Conservation (phyloP, 2,329 filamentous ascomycete species). For the Tolypocladium cylindrosporum region DNA sequence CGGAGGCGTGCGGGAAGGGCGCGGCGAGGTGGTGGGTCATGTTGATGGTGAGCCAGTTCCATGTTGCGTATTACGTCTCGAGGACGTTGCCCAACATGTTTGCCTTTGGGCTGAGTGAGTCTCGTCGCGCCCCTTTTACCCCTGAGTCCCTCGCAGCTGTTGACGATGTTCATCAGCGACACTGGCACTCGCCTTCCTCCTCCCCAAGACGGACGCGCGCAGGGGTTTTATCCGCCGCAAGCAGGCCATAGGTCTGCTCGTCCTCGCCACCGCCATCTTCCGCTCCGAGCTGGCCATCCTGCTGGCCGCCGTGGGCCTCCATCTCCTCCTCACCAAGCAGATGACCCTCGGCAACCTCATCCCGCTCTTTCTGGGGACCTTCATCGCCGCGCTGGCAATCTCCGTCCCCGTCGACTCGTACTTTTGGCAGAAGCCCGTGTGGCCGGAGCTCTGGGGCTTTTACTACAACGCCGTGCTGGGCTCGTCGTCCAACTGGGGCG, state of each 20-base stretch:
- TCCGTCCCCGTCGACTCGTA: conserved; percentile 79
- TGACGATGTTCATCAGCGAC: conserved; percentile 45
- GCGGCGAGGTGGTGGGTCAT: conserved; percentile 71
- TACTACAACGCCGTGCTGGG: conserved; percentile 84
- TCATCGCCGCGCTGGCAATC: conserved; percentile 53
- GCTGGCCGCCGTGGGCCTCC: conserved; percentile 55
- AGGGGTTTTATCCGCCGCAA: conserved; percentile 37
- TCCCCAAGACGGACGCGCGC: conserved; percentile 21
- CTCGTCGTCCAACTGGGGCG: conserved; percentile 79
- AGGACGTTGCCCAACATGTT: conserved; percentile 94
- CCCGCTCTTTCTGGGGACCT: conserved; percentile 54
- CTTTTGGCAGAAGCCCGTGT: conserved; percentile 82
- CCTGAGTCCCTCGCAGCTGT: background rate
- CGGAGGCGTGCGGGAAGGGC: conserved; percentile 55
- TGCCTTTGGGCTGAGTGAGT: conserved; percentile 74
- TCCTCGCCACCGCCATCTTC: conserved; percentile 74
- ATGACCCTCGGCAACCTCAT: conserved; percentile 50
- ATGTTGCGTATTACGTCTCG: conserved; percentile 86
- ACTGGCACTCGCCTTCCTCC: conserved; percentile 44
- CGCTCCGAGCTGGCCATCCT: conserved; percentile 82
- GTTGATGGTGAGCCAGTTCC: conserved; percentile 78
- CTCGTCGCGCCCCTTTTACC: background rate
- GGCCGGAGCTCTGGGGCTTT: conserved; percentile 87
- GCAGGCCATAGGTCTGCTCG: conserved; percentile 63
- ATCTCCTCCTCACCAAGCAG: conserved; percentile 48